A percentile compares a stretch with the other conserved stretches of the same genome.
These are phyloP conservation scores for Avena insularis DNA, from an alignment of 176 grass and related monocot species.

Conservation along the genomic window DNA sequence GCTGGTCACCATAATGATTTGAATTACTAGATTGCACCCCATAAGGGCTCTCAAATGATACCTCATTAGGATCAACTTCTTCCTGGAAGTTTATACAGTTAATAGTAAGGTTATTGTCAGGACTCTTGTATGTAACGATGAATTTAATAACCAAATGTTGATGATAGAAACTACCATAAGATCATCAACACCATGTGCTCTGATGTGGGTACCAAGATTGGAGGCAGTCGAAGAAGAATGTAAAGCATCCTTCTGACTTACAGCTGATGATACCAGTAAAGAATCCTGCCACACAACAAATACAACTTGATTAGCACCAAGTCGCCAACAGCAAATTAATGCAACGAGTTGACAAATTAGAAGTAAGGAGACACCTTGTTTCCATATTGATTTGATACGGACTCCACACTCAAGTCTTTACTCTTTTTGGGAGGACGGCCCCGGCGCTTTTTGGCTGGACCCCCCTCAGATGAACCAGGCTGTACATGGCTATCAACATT, in stretches of 20 bases:
- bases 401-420: conserved; percentile 63
- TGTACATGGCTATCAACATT: conserved; percentile 61
- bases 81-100: conserved; percentile 49
- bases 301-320: conserved; percentile 31
- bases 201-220: conserved; percentile 68
- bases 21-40: conserved; percentile 56
- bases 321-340: background rate
- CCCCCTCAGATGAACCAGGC: conserved; percentile 58
- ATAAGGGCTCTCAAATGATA: conserved; percentile 72
- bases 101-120: conserved; percentile 34
- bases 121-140: background rate
- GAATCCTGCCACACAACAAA: conserved; percentile 48
- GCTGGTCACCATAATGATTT: conserved; percentile 61
- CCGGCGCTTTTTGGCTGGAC: conserved; percentile 59
- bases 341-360: background rate
- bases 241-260: conserved; percentile 57
- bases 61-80: conserved; percentile 77
- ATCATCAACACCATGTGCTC: conserved; percentile 67
- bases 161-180: conserved; percentile 57
- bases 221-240: conserved; percentile 68
- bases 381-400: conserved; percentile 51
- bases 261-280: conserved; percentile 53
- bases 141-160: conserved; percentile 9
- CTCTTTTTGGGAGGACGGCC: conserved; percentile 79
- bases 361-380: conserved; percentile 39